Evolutionary conservation across 2,329 filamentous ascomycete species (phyloP).

Genomic region (Plectosphaerella sp.): DNA sequence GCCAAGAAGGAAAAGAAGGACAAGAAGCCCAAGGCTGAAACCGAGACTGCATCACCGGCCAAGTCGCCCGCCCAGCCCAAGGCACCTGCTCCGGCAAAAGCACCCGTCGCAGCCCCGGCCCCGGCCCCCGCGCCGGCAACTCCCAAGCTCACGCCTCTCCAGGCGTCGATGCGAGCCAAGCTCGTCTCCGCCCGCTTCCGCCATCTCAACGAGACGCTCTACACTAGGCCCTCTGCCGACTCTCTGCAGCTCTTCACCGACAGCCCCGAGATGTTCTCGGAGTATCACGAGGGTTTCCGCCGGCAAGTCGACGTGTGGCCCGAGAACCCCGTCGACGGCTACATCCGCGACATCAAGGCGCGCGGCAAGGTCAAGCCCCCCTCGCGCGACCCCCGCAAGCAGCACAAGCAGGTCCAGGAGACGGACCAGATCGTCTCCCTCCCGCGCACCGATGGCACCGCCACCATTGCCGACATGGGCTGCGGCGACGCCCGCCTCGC

Average conservation of each 20-base stretch:
- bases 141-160: conserved; percentile 79
- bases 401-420: conserved; percentile 13
- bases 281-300: conserved; percentile 95
- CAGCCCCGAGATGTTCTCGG: conserved; percentile 88
- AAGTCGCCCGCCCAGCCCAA: not conserved
- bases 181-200: conserved; percentile 93
- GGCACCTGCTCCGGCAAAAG: not conserved
- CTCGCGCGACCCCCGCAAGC: conserved; percentile 9
- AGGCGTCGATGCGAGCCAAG: conserved; percentile 92
- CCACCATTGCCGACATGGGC: conserved; percentile 84
- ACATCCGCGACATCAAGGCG: conserved; percentile 65
- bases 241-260: conserved; percentile 79
- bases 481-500: conserved; percentile 89
- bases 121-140: conserved; percentile 16
- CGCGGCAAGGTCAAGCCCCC: conserved; percentile 54
- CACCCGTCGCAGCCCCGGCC: not conserved
- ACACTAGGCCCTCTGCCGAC: conserved; percentile 81
- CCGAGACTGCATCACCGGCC: not conserved
- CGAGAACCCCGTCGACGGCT: conserved; percentile 89
- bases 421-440: conserved; percentile 43
- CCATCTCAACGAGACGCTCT: conserved; percentile 93
- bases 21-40: conserved; percentile 14
- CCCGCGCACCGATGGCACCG: conserved; percentile 63
- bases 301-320: conserved; percentile 96
- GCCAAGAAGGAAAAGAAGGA: conserved; percentile 33